Base-by-base conservation (phyloP, 192 early-diverging fungal species). In the Coemansia reversa region DNA sequence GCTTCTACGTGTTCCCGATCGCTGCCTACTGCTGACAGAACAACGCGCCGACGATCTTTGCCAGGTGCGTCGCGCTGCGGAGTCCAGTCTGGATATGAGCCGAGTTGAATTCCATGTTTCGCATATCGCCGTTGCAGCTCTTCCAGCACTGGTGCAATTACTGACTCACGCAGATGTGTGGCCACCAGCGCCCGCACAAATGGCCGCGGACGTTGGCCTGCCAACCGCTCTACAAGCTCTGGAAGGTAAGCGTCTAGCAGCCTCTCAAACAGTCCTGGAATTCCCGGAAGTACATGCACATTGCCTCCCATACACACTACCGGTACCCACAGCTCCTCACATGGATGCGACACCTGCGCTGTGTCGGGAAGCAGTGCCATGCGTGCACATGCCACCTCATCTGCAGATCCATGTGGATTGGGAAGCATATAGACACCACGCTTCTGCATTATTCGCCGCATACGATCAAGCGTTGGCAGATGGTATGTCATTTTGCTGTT, bases 221-320 rank as follows among this genome's bases (percentile, higher is more conserved):
- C 30, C 8, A 66, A 35, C 8, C 58, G 3, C 7, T 42, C 30
- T 5, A 65, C 60, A 28, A 72, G 22, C 5, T 2, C 6, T 1
- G 69, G 69, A 50, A 81, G 79, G 60, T 61, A 75, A 30, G 66
- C 65, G 0, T 52, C 53, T 3, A 61, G 19, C 6, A 81, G 60
- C 55, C 52, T 32, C 24, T 82, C 70, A 69, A 91, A 92, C 35
- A 92, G 67, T 42, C 71, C 62, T 19, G 91, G 89, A 24, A 92
- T 76, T 0, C 89, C 89, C 0, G 91, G 91, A 19, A 92, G 71
- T 30, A 91, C 75, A 59, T 86, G 85, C 33, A 91, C 81, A 61
- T 90, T 90, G 19, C 63, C 28, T 19, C 12, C 63, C 51, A 86
- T 84, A 7, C 85, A 68, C 25, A 89, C 89, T 22, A 91, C 78